phyloP scores from a whole-genome alignment of 2,329 filamentous ascomycete species.

The Sclerotinia glacialis region DNA sequence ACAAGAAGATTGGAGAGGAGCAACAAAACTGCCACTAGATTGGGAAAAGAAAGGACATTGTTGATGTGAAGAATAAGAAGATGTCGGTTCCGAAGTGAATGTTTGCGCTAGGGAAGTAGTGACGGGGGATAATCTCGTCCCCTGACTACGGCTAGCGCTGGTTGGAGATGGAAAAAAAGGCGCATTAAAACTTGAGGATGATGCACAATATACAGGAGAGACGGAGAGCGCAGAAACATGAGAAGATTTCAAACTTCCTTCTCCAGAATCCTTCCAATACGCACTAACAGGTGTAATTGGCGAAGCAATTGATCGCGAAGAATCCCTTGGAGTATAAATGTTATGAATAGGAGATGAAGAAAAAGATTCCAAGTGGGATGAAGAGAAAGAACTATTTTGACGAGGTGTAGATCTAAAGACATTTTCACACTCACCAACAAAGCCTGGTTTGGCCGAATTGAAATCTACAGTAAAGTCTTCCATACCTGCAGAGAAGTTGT shows the following conservation, averaged over 20 bases:
- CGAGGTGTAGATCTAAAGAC: constrained; percentile 40
- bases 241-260: constrained; percentile 40
- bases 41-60: constrained; percentile 52
- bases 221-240: constrained; percentile 40
- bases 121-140: constrained; percentile 30
- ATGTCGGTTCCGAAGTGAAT: constrained; percentile 28
- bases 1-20: constrained; percentile 53
- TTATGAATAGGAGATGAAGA: constrained; percentile 34
- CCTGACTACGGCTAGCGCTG: constrained; percentile 29
- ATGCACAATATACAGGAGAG: constrained; percentile 36
- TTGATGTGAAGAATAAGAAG: constrained; percentile 32
- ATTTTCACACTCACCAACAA: constrained; percentile 46
- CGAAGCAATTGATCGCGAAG: constrained; percentile 33
- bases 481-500: constrained; percentile 39
- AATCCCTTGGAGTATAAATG: constrained; percentile 32
- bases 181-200: constrained; percentile 32
- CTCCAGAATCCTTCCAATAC: constrained; percentile 26
- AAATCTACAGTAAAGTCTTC: constrained; percentile 42
- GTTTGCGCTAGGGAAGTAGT: constrained; percentile 25
- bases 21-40: constrained; percentile 52
- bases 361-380: constrained; percentile 31
- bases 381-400: constrained; percentile 31
- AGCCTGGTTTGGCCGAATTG: constrained; percentile 43
- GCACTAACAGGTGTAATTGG: constrained; percentile 35
- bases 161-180: constrained; percentile 31